phyloP scores from a whole-genome alignment of 352 stramenopile species.

The Phytophthora cryptogea region DNA sequence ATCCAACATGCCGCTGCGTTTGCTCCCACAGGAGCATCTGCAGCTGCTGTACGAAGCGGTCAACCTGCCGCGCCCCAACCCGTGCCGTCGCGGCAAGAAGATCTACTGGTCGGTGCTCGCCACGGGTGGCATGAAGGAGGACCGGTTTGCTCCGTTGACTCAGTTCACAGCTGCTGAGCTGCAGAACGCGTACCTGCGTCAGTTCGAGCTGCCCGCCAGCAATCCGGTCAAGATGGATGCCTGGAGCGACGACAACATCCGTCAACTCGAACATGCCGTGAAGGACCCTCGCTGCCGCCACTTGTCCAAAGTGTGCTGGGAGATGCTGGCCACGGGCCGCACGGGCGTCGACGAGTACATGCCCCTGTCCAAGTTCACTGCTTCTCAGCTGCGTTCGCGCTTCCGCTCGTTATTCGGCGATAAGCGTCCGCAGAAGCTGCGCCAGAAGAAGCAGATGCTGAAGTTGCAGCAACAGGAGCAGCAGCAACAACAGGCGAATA shows the following conservation, averaged over 20 bases:
- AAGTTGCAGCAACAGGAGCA: constrained; percentile 51
- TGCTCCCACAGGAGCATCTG: constrained; percentile 52
- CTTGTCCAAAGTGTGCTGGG: constrained; percentile 79
- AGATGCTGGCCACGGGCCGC: constrained; percentile 71
- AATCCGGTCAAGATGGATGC: constrained; percentile 55
- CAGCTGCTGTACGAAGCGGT: constrained; percentile 75
- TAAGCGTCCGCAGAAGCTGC: constrained; percentile 74
- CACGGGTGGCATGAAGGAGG: constrained; percentile 70
- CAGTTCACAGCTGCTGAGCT: constrained; percentile 73
- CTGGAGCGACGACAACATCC: constrained; percentile 76
- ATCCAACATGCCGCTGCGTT: constrained; percentile 45
- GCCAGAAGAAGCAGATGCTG: constrained; percentile 66
- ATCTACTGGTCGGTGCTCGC: constrained; percentile 77
- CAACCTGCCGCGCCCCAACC: constrained; percentile 72
- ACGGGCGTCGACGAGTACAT: constrained; percentile 76
- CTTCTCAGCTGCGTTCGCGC: constrained; percentile 76
- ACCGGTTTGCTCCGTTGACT: constrained; percentile 55
- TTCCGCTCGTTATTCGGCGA: constrained; percentile 79
- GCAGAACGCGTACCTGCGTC: constrained; percentile 66
- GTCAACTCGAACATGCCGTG: constrained; percentile 66
- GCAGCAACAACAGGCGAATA: constrained; percentile 25
- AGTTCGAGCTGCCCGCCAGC: constrained; percentile 63
- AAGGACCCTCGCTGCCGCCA: constrained; percentile 76
- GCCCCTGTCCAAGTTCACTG: constrained; percentile 73
- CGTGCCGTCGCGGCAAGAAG: constrained; percentile 73